A percentile compares a stretch with the other conserved stretches of the same genome.
Conservation (phyloP, 495 filamentous ascomycete genomes). For the Cladorrhinum samala region DNA sequence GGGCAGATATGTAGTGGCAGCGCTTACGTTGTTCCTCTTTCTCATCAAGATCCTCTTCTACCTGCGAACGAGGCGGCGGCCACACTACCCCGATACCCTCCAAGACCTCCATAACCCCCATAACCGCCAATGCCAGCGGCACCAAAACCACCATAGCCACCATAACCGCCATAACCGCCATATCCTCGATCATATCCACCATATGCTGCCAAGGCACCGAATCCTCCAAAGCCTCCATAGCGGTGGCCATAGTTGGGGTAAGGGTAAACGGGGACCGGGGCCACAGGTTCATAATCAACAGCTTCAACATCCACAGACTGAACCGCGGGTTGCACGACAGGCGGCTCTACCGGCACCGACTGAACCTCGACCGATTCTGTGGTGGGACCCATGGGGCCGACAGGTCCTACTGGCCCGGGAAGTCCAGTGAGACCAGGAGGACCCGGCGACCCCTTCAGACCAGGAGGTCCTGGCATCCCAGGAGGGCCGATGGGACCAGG, state of each 20-base stretch:
- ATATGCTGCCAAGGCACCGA: neutral
- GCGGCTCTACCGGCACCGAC: too few species aligned
- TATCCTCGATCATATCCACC: neutral
- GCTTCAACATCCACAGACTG: too few species aligned
- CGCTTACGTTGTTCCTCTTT: too few species aligned
- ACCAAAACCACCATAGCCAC: neutral
- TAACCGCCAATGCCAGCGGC: neutral
- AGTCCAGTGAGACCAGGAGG: neutral
- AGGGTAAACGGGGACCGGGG: neutral
- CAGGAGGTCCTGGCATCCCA: neutral
- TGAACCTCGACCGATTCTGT: too few species aligned
- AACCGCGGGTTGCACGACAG: too few species aligned
- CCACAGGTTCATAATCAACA: too few species aligned
- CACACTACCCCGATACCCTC: too few species aligned
- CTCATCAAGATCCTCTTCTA: too few species aligned
- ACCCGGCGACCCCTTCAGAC: neutral
- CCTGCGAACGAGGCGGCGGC: too few species aligned
- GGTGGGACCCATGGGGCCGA: too few species aligned
- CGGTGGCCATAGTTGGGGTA: neutral
- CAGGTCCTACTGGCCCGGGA: neutral
- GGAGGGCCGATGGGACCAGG: neutral
- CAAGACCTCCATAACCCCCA: neutral
- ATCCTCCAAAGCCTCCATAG: neutral
- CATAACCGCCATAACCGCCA: neutral
- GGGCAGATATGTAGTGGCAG: too few species aligned